phyloP scores from a whole-genome alignment of 176 grass and related monocot species.

The Zizania latifolia region DNA sequence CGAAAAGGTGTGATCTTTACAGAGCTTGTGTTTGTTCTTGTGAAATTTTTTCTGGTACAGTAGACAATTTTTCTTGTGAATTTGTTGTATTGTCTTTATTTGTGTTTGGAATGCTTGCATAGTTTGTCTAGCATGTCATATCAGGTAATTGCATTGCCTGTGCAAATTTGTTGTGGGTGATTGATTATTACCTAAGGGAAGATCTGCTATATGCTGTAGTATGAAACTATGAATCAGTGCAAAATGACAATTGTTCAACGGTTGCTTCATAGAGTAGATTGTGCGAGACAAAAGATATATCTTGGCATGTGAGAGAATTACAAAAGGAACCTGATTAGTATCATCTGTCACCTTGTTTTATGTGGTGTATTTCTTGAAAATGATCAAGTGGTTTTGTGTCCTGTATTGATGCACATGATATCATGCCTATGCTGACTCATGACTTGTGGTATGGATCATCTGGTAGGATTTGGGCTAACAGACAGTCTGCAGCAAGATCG shows the following conservation, averaged over 20 bases:
- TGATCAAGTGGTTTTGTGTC: not conserved
- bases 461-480: slow-evolving; percentile 77
- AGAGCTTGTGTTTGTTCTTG: not conserved
- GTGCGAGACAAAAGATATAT: not conserved
- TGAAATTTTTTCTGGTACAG: not conserved
- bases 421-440: slow-evolving; percentile 16
- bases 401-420: slow-evolving; percentile 5
- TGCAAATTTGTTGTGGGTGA: not conserved
- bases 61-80: not conserved
- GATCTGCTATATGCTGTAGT: not conserved
- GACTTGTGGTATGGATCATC: slow-evolving; percentile 10
- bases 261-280: not conserved
- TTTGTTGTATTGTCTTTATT: not conserved
- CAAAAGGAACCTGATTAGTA: not conserved
- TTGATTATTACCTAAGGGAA: not conserved
- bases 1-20: slow-evolving; percentile 65
- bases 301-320: not conserved
- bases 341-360: not conserved
- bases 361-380: too few species aligned
- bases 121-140: not conserved
- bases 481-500: slow-evolving; percentile 77
- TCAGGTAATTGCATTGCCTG: not conserved
- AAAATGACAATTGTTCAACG: not conserved
- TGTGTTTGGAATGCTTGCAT: not conserved
- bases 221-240: not conserved